These are phyloP conservation scores for Chlorella ohadii DNA, from an alignment of 139 green algal genomes.

Conservation along the genomic window DNA sequence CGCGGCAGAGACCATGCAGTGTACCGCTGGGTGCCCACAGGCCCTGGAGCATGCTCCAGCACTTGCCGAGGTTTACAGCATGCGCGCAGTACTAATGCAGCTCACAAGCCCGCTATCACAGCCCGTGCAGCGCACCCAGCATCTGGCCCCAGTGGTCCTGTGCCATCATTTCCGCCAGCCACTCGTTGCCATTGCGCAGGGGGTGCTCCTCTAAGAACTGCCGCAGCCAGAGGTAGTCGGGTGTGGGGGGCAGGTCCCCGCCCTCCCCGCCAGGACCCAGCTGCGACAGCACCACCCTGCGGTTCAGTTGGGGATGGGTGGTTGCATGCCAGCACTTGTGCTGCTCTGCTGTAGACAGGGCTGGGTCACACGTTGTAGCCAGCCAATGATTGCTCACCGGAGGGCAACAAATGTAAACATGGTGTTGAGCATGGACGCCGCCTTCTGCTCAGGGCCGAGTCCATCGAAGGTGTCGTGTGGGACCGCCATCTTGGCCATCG, in stretches of 20 bases:
- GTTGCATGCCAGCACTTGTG: no score
- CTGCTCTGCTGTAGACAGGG: background rate
- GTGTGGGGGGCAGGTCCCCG: constrained; percentile 8
- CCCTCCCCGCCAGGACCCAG: constrained; percentile 1
- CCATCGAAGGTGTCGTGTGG: no score
- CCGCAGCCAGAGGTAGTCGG: background rate
- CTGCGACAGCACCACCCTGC: constrained; percentile 10
- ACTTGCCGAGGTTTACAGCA: no score
- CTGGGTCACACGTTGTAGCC: no score
- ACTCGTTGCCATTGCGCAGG: background rate
- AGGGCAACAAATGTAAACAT: no score
- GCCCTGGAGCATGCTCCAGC: background rate
- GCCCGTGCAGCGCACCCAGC: background rate
- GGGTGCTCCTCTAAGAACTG: background rate
- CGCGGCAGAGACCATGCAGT: no score
- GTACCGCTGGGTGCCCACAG: background rate
- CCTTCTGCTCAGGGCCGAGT: no score
- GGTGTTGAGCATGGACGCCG: no score
- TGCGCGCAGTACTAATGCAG: background rate
- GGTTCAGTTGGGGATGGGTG: no score
- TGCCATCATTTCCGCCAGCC: background rate
- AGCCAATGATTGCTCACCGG: no score
- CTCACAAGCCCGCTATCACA: background rate
- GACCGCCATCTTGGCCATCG: no score
- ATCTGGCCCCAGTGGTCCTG: background rate